Evolutionary conservation across 1,284 basidiomycete species (phyloP).

Genomic region (Macrocystidia cucumis): DNA sequence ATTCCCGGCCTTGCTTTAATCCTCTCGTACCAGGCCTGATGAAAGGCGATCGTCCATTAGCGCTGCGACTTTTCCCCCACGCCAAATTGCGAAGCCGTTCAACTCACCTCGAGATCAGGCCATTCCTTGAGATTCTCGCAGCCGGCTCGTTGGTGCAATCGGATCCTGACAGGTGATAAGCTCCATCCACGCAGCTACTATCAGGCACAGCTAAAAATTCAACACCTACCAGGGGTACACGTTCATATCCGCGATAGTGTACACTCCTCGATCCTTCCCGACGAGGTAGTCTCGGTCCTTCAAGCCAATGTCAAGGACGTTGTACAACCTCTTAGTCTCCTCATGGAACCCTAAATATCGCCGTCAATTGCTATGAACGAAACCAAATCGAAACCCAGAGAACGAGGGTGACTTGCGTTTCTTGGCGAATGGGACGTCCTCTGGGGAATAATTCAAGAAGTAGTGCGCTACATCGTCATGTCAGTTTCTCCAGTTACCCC

Average conservation of each 20-base stretch:
- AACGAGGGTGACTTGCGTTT: constrained; percentile 29
- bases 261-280: constrained; percentile 56
- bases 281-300: constrained; percentile 58
- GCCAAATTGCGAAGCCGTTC: too few relatives aligned
- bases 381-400: not conserved
- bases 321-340: constrained; percentile 73
- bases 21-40: not conserved
- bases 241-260: constrained; percentile 61
- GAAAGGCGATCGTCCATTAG: too few relatives aligned
- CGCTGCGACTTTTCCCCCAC: too few relatives aligned
- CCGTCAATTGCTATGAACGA: constrained; percentile 7
- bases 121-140: too few relatives aligned
- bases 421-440: constrained; percentile 58
- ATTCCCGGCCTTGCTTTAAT: not conserved
- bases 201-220: too few relatives aligned
- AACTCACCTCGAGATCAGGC: too few relatives aligned
- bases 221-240: constrained; percentile 42
- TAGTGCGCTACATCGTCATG: constrained; percentile 23
- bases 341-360: constrained; percentile 48
- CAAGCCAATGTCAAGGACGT: constrained; percentile 68
- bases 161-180: too few relatives aligned
- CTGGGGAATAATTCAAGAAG: constrained; percentile 51
- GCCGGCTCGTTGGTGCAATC: too few relatives aligned
- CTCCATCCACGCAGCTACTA: too few relatives aligned
- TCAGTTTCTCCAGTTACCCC: not conserved